Percentiles rank a stretch among this genome's conserved stretches.
phyloP scores from a whole-genome alignment of 2,329 filamentous ascomycete species.

The Cadophora sp. region DNA sequence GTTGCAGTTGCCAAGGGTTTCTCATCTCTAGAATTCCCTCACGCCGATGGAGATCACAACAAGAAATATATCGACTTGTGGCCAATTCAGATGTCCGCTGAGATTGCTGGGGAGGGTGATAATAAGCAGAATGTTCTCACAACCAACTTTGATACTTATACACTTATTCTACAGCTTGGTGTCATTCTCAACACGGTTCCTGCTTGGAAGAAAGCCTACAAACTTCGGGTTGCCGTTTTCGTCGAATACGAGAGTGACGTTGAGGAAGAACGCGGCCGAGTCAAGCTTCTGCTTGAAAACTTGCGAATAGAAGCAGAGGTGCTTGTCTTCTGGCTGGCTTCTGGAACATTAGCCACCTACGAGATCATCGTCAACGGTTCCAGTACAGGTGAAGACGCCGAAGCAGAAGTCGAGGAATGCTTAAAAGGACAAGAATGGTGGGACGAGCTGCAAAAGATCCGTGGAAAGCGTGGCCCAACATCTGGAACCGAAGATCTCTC shows the following conservation, averaged over 20 bases:
- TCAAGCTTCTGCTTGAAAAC: conserved; percentile 78
- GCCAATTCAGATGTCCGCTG: conserved; percentile 94
- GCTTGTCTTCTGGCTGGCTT: conserved; percentile 81
- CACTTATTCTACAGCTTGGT: conserved; percentile 84
- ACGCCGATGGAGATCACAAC: conserved; percentile 56
- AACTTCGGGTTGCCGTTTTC: conserved; percentile 81
- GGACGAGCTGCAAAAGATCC: conserved; percentile 70
- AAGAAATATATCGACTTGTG: conserved; percentile 88
- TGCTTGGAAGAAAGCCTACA: conserved; percentile 77
- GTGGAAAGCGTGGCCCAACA: conserved; percentile 46
- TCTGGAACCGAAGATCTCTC: conserved; percentile 52
- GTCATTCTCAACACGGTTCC: conserved; percentile 84
- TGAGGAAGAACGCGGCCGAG: conserved; percentile 75
- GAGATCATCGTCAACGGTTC: conserved; percentile 80
- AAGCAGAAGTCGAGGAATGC: conserved; percentile 67
- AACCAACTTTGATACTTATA: conserved; percentile 89
- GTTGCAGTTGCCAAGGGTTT: conserved; percentile 87
- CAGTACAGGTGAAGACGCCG: conserved; percentile 58
- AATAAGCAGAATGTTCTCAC: conserved; percentile 73
- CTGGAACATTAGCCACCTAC: conserved; percentile 74
- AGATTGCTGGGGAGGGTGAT: conserved; percentile 71
- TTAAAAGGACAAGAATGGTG: conserved; percentile 82
- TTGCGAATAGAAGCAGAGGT: conserved; percentile 82
- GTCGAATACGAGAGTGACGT: conserved; percentile 89
- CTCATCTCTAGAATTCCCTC: conserved; percentile 75